A percentile compares a stretch with the other conserved stretches of the same genome.
Conservation (phyloP, 768 basidiomycete genomes). For the Terana coerulea region DNA sequence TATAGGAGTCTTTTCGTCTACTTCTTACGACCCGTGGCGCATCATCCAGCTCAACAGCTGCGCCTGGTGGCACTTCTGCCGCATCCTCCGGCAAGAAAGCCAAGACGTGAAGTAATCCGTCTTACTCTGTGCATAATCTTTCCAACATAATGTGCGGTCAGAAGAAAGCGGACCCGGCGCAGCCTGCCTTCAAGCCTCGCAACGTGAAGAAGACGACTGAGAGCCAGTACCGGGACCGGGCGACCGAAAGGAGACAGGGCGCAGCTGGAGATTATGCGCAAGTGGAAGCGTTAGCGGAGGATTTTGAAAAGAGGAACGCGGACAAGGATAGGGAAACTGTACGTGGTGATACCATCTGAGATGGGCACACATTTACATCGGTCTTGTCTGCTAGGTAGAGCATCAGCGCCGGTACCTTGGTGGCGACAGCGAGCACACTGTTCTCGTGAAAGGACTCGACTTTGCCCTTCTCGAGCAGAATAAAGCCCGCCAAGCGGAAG, state of each 20-base stretch:
- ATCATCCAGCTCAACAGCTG: conserved; percentile 27
- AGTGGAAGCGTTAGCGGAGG: conserved; percentile 79
- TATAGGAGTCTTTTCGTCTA: conserved; percentile 61
- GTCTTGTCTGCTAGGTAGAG: conserved; percentile 55
- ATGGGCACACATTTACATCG: not conserved
- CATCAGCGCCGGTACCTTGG: conserved; percentile 75
- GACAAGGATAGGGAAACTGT: conserved; percentile 61
- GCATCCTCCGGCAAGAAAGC: conserved; percentile 11
- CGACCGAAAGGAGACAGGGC: conserved; percentile 67
- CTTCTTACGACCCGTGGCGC: conserved; percentile 37
- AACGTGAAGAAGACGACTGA: conserved; percentile 61
- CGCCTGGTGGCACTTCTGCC: conserved; percentile 23
- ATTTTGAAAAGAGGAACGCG: conserved; percentile 63
- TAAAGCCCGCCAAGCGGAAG: conserved; percentile 58
- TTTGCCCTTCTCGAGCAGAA: conserved; percentile 81
- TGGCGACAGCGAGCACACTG: conserved; percentile 80
- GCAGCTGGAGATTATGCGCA: conserved; percentile 70
- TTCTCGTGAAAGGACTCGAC: conserved; percentile 90
- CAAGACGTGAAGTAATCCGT: conserved; percentile 9
- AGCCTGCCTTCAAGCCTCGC: conserved; percentile 77
- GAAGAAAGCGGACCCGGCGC: conserved; percentile 44
- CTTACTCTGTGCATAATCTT: not conserved
- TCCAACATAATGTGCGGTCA: conserved; percentile 16
- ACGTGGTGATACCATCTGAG: conserved; percentile 20
- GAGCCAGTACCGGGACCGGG: conserved; percentile 75